Evolutionary conservation across 108 stramenopile genomes (phyloP).

Genomic region (Mediolabrus comicus): DNA sequence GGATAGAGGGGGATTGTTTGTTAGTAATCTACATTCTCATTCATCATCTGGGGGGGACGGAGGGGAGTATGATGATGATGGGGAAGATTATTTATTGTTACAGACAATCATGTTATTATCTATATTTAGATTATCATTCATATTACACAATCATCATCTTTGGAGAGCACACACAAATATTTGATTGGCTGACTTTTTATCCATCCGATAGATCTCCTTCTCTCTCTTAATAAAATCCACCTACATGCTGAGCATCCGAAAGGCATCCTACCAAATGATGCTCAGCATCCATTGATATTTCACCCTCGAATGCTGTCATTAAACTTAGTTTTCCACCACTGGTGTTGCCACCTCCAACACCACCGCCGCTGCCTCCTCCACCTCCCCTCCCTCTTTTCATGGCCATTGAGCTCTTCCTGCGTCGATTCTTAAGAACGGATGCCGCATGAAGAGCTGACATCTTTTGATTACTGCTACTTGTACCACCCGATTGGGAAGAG

Average conservation of each 20-base stretch:
- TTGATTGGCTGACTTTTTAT: background rate
- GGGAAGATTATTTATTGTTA: no score
- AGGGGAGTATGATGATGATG: no score
- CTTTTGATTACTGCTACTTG: no score
- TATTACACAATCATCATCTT: no score
- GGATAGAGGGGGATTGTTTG: no score
- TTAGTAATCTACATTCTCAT: no score
- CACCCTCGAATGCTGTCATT: slow-evolving; percentile 33
- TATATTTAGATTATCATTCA: no score
- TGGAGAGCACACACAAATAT: no score
- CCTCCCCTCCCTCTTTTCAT: background rate
- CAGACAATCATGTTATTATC: no score
- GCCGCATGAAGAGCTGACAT: slow-evolving; percentile 4
- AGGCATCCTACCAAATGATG: slow-evolving; percentile 20
- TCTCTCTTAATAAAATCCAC: slow-evolving; percentile 20
- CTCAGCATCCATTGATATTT: background rate
- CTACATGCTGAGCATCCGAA: slow-evolving; percentile 39
- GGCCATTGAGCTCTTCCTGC: background rate
- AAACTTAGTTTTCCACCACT: slow-evolving; percentile 7
- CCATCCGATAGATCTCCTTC: background rate
- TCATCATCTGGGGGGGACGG: no score
- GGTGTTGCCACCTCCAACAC: background rate
- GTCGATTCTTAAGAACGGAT: slow-evolving; percentile 5
- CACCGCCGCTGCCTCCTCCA: background rate
- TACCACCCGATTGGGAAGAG: background rate